These are phyloP conservation scores for Alternaria hordeiaustralica DNA, from an alignment of 2,329 filamentous ascomycete genomes.

Conservation along the genomic window DNA sequence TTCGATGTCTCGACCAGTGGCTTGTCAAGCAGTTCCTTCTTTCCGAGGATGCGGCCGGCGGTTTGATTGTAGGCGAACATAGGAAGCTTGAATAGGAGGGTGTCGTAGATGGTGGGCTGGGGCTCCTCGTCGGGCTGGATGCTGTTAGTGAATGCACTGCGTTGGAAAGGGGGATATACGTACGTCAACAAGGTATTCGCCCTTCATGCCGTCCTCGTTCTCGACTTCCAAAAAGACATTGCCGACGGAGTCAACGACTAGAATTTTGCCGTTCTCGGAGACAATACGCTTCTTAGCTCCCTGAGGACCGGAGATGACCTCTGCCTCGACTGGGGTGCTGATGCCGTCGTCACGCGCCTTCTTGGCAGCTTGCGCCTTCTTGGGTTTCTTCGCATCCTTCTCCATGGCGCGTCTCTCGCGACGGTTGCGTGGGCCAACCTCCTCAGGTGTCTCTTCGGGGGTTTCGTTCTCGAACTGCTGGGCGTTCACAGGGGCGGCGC, in stretches of 20 bases:
- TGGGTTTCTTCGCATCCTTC: constrained; percentile 74
- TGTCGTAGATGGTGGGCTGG: constrained; percentile 79
- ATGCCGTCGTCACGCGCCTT: constrained; percentile 60
- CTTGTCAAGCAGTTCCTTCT: constrained; percentile 46
- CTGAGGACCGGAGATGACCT: constrained; percentile 64
- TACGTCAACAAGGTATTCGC: constrained; percentile 88
- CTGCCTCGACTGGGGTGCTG: constrained; percentile 63
- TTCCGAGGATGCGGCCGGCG: constrained; percentile 52
- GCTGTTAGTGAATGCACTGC: constrained; percentile 20
- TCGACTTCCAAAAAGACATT: constrained; percentile 95
- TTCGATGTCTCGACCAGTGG: constrained; percentile 45
- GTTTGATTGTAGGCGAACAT: constrained; percentile 69
- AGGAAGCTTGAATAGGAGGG: constrained; percentile 80
- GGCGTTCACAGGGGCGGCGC: constrained; percentile 43
- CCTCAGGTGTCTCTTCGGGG: constrained; percentile 46
- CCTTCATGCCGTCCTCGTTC: constrained; percentile 81
- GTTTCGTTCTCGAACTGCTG: constrained; percentile 39
- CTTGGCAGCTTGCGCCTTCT: constrained; percentile 59
- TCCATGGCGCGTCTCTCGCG: constrained; percentile 89
- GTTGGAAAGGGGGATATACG: constrained; percentile 26
- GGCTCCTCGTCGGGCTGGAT: constrained; percentile 77
- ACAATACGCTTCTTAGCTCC: constrained; percentile 86
- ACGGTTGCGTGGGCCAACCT: constrained; percentile 72
- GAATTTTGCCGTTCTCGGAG: constrained; percentile 92
- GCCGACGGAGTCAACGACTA: constrained; percentile 89